phyloP scores from a whole-genome alignment of 192 early-diverging fungal genomes.

The Podila epicladia region DNA sequence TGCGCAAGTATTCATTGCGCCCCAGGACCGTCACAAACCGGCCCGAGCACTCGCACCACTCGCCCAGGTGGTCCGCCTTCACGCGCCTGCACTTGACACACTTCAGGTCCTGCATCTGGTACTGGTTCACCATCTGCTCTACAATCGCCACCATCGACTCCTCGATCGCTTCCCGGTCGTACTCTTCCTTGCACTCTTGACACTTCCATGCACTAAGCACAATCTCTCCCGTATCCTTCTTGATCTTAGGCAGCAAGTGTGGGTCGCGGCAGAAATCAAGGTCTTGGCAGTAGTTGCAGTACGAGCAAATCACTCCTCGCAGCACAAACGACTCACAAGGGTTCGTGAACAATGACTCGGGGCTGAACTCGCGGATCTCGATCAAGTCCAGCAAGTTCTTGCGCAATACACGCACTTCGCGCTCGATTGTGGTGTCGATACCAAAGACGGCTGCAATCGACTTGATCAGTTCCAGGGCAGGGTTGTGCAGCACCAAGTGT shows the following conservation, averaged over 20 bases:
- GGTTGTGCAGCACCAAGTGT: constrained; percentile 69
- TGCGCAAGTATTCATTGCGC: constrained; percentile 63
- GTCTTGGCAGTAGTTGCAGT: constrained; percentile 87
- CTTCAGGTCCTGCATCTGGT: constrained; percentile 89
- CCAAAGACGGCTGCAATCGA: constrained; percentile 77
- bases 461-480: constrained; percentile 89
- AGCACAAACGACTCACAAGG: constrained; percentile 86
- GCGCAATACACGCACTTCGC: constrained; percentile 84
- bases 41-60: constrained; percentile 83
- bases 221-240: constrained; percentile 50
- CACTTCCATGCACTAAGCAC: constrained; percentile 73
- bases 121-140: constrained; percentile 68
- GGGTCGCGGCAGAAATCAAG: constrained; percentile 92
- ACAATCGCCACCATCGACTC: constrained; percentile 83
- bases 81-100: constrained; percentile 86
- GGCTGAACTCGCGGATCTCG: constrained; percentile 83
- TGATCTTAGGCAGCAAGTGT: constrained; percentile 64
- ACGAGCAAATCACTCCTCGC: constrained; percentile 85
- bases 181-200: constrained; percentile 78
- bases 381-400: constrained; percentile 80
- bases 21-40: constrained; percentile 60
- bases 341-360: constrained; percentile 80
- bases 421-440: constrained; percentile 77
- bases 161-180: constrained; percentile 84
- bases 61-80: constrained; percentile 80